phyloP scores from a whole-genome alignment of 1,139 yeast species.

The Kazachstania sp. region DNA sequence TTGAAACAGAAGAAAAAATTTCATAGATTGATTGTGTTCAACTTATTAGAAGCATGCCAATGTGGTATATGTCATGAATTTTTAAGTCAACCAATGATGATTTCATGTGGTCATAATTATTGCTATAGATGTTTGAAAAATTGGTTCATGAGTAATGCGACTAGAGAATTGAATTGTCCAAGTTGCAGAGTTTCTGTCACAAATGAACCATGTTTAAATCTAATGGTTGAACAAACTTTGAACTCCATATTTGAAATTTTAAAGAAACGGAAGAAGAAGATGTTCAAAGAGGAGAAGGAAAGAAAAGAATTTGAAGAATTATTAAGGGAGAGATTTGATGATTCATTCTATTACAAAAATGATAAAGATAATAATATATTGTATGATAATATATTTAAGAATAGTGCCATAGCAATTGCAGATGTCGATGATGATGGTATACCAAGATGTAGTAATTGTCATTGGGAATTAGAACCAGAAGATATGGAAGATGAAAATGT shows the following conservation, averaged over 20 bases:
- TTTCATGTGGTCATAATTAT: constrained; percentile 28
- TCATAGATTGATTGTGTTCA: constrained; percentile 14
- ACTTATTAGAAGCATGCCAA: constrained; percentile 18
- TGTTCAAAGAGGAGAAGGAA: constrained; percentile 6
- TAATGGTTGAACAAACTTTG: constrained; percentile 21
- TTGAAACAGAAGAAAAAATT: constrained; percentile 8
- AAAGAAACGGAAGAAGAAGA: constrained; percentile 8
- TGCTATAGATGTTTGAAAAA: constrained; percentile 23
- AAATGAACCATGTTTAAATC: constrained; percentile 21
- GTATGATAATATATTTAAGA: constrained; percentile 44
- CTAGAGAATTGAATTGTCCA: constrained; percentile 26
- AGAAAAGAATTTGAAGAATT: constrained; percentile 3
- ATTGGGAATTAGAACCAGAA: constrained; percentile 56
- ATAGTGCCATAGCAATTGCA: constrained; percentile 46
- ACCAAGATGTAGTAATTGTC: constrained; percentile 69
- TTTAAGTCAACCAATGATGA: constrained; percentile 29
- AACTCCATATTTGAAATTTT: constrained; percentile 14
- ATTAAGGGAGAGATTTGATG: constrained; percentile 7
- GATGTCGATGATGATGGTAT: constrained; percentile 67
- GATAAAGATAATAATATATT: constrained; percentile 35
- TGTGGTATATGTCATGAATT: constrained; percentile 30
- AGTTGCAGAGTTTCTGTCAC: constrained; percentile 24
- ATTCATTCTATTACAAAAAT: constrained; percentile 31
- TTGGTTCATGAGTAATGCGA: constrained; percentile 25
- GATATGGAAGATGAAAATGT: constrained; percentile 18